A percentile compares a stretch with the other conserved stretches of the same genome.
Evolutionary conservation across 345 rosid species (phyloP).

Genomic region (Schrenkiella parvula): DNA sequence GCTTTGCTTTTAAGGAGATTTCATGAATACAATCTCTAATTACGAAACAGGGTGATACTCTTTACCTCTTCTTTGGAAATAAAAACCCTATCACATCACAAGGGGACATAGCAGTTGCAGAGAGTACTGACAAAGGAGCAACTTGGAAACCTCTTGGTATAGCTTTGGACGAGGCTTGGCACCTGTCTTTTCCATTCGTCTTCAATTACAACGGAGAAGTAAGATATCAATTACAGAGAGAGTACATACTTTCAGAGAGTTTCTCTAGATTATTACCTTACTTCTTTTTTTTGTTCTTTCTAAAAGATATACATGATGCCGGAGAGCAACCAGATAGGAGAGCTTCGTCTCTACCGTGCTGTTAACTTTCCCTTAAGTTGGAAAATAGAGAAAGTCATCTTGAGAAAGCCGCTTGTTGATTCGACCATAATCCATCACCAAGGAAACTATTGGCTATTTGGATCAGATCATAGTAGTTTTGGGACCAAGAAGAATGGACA

Average conservation of each 20-base stretch:
- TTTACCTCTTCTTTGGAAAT: slow-evolving; percentile 78
- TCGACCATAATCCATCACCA: slow-evolving; percentile 56
- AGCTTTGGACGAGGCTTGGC: slow-evolving; percentile 95
- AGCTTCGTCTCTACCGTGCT: slow-evolving; percentile 78
- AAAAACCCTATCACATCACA: slow-evolving; percentile 75
- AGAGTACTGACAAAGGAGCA: slow-evolving; percentile 76
- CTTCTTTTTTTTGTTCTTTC: not conserved
- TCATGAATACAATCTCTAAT: not conserved
- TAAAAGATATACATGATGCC: slow-evolving; percentile 91
- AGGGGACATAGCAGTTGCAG: slow-evolving; percentile 94
- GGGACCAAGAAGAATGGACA: slow-evolving; percentile 68
- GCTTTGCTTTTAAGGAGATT: too few species aligned
- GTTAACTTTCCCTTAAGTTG: slow-evolving; percentile 73
- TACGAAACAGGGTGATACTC: slow-evolving; percentile 50
- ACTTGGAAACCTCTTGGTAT: slow-evolving; percentile 90
- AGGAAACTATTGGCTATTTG: slow-evolving; percentile 75
- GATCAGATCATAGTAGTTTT: slow-evolving; percentile 77
- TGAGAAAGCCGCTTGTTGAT: slow-evolving; percentile 74
- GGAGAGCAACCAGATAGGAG: slow-evolving; percentile 66
- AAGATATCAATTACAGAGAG: slow-evolving; percentile 25
- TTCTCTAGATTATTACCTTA: too few species aligned
- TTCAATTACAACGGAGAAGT: slow-evolving; percentile 73
- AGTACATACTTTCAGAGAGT: not conserved
- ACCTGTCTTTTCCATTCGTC: slow-evolving; percentile 85
- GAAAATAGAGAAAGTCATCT: slow-evolving; percentile 61